Base-by-base conservation (phyloP, 1,284 basidiomycete genomes). In the Ustilago shanxiensis region DNA sequence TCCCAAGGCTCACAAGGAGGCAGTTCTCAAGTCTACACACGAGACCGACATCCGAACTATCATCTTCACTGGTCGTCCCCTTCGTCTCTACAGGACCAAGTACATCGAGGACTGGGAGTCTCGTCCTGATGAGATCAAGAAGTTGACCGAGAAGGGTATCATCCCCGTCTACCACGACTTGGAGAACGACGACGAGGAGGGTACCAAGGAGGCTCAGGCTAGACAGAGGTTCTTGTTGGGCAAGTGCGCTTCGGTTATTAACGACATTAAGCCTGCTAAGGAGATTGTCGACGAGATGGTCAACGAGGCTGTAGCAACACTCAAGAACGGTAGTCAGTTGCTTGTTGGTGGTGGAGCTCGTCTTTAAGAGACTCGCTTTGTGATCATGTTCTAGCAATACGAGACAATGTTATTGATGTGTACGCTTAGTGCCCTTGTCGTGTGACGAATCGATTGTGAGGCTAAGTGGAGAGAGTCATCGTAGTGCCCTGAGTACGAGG, bases 51-150 rank as follows among this genome's bases (percentile, higher is more conserved):
- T 82, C 33, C 72, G 81, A 22, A 81, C 79, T 37, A 79, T 83
- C 72, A 83, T 83, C 71, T 82, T 81, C 68, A 86, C 83, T 24
- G 95, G 95, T 24, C 91, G 95, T 31, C 95, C 95, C 13, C 88
- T 97, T 77, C 91, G 94, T 47, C 92, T 77, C 2, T 76, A 60
- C 66, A 77, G 73, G 64, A 77, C 77, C 3, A 66, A 65, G 20
- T 83, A 83, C 72, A 78, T 83, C 26, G 31, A 65, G 39, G 78
- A 79, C 45, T 83, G 82, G 82, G 82, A 83, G 47, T 74, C 73
- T n/a, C 67, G 72, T 33, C 82, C 80, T n/a, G 72, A 79, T 37
- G 81, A 83, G 59, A 83, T 83, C 76, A 83, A 83, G 70, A 70
- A 60, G 64, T 72, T 83, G 20, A 83, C 82, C 8, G 71, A 72